Conservation (phyloP, 805 yeast genomes). For the Pichia gijzeniarum region DNA sequence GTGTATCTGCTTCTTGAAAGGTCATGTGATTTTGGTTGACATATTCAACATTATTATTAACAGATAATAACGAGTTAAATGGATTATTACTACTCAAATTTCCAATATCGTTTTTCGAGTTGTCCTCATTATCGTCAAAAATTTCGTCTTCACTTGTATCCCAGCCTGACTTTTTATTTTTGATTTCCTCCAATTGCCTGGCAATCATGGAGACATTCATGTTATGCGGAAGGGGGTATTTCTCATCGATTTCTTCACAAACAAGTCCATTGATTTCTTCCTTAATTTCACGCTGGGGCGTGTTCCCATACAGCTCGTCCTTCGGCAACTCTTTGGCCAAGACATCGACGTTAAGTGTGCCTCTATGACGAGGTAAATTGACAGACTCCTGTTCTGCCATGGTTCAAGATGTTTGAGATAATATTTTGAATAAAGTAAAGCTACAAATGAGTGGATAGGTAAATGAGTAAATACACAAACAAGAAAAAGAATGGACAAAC, state of each 20-base stretch:
- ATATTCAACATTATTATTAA: neutral
- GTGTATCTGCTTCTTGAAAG: neutral
- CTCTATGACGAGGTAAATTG: conserved; percentile 25
- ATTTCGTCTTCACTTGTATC: conserved; percentile 12
- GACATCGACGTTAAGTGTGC: conserved; percentile 26
- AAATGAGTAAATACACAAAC: too few relatives aligned
- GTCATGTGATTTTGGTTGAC: neutral
- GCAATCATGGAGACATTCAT: conserved; percentile 1
- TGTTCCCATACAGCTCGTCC: neutral
- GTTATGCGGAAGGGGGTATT: neutral
- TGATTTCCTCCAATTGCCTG: neutral
- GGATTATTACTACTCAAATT: neutral
- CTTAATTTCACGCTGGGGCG: too few relatives aligned
- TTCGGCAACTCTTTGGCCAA: conserved; percentile 12
- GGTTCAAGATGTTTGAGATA: too few relatives aligned
- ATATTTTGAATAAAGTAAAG: too few relatives aligned
- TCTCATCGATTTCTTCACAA: too few relatives aligned
- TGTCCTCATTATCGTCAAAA: neutral
- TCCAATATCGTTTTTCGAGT: neutral
- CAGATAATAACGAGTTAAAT: too few relatives aligned
- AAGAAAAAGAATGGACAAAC: too few relatives aligned
- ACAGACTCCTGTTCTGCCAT: conserved; percentile 7
- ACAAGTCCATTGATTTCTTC: too few relatives aligned
- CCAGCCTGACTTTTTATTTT: conserved; percentile 10
- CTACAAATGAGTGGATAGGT: too few relatives aligned